phyloP scores from a whole-genome alignment of 352 stramenopile genomes.

The Pythium apleroticum region DNA sequence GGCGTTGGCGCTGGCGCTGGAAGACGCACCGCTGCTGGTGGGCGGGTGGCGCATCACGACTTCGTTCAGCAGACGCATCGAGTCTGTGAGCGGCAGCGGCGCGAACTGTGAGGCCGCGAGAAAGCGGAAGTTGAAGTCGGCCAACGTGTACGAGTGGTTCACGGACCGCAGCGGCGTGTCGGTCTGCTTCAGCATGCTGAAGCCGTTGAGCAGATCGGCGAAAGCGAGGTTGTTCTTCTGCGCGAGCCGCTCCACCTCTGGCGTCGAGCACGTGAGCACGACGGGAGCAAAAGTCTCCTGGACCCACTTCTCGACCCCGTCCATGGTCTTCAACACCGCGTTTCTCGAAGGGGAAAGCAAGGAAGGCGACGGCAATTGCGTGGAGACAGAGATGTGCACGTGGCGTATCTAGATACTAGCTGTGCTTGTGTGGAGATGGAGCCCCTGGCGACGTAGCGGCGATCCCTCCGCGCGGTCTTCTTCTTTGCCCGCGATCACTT shows the following conservation, averaged over 20 bases:
- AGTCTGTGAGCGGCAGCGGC: constrained; percentile 42
- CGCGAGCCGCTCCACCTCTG: constrained; percentile 75
- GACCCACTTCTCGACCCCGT: constrained; percentile 66
- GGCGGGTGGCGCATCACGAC: constrained; percentile 58
- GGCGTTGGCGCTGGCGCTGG: constrained; percentile 21
- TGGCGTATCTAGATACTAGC: background rate
- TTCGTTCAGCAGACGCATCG: constrained; percentile 62
- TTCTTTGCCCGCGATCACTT: constrained; percentile 12
- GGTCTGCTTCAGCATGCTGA: constrained; percentile 53
- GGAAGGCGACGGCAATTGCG: background rate
- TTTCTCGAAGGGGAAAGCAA: constrained; percentile 17
- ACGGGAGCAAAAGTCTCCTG: constrained; percentile 77
- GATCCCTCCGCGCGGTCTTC: background rate
- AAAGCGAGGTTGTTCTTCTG: constrained; percentile 84
- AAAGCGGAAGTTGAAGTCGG: constrained; percentile 81
- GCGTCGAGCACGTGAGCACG: constrained; percentile 74
- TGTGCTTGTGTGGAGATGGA: background rate
- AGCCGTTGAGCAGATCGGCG: constrained; percentile 74
- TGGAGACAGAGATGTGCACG: background rate
- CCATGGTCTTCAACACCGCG: constrained; percentile 33
- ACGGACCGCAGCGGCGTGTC: constrained; percentile 79
- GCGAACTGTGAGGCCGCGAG: constrained; percentile 54
- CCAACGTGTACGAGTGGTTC: constrained; percentile 58
- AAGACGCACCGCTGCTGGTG: background rate
- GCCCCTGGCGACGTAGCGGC: constrained; percentile 1